Evolutionary conservation across 257 asterid genomes (phyloP).

Genomic region (Primulina eburnea): DNA sequence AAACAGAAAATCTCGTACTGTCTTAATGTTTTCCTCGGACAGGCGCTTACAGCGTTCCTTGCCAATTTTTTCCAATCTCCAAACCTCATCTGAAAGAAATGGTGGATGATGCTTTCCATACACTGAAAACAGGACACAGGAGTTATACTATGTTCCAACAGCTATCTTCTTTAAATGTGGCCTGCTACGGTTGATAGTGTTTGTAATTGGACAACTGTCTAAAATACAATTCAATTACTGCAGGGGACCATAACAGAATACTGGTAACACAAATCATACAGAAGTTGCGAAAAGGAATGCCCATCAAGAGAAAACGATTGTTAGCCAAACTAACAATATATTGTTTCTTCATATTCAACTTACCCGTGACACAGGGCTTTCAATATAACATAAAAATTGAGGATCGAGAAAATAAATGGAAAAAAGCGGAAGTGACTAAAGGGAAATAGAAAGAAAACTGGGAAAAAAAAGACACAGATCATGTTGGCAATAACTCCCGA

Average conservation of each 20-base stretch:
- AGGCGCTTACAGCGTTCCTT: slow-evolving; percentile 21
- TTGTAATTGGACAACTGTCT: background rate
- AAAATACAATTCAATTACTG: background rate
- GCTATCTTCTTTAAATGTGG: background rate
- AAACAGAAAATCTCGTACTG: slow-evolving; percentile 39
- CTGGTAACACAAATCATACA: background rate
- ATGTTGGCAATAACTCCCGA: background rate
- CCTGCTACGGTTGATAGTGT: background rate
- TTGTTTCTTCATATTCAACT: background rate
- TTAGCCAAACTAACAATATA: background rate
- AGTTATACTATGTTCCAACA: slow-evolving; percentile 9
- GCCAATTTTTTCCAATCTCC: slow-evolving; percentile 30
- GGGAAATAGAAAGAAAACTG: background rate
- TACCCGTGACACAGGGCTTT: background rate
- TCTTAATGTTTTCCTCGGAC: slow-evolving; percentile 7
- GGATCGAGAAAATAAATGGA: background rate
- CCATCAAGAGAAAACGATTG: background rate
- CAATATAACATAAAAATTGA: background rate
- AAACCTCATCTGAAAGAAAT: slow-evolving; percentile 28
- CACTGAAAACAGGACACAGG: slow-evolving; percentile 27
- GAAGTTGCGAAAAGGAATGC: background rate
- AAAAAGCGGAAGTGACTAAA: background rate
- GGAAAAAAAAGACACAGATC: too few relatives aligned
- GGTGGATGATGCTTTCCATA: slow-evolving; percentile 26
- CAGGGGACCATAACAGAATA: background rate